phyloP scores from a whole-genome alignment of 163 green algal genomes.

The Prototheca stagnorum region DNA sequence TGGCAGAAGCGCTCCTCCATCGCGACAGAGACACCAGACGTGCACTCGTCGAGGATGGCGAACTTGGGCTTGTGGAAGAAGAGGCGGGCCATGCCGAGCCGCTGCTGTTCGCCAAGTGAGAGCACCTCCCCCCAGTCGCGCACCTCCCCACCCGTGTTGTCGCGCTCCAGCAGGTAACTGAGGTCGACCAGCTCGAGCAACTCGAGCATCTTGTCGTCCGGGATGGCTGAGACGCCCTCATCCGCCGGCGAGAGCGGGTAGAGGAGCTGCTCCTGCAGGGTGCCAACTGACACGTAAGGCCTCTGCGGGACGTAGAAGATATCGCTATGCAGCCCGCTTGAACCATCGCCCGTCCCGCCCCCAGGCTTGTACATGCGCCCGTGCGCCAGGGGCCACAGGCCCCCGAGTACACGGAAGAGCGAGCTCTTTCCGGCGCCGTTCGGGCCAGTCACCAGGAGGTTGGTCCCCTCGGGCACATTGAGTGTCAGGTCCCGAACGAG shows the following conservation, averaged over 20 bases:
- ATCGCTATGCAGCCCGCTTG: slow-evolving; percentile 32
- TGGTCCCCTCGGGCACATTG: slow-evolving; percentile 36
- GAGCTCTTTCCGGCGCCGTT: slow-evolving; percentile 62
- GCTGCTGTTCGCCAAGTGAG: slow-evolving; percentile 63
- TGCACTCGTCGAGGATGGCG: slow-evolving; percentile 76
- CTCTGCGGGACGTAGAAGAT: slow-evolving; percentile 79
- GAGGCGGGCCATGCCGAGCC: slow-evolving; percentile 60
- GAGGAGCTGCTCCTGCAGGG: slow-evolving; percentile 65
- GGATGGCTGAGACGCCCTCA: slow-evolving; percentile 11
- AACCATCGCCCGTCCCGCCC: slow-evolving; percentile 8
- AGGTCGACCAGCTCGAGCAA: slow-evolving; percentile 38
- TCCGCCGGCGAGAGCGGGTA: slow-evolving; percentile 33
- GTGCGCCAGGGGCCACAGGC: slow-evolving; percentile 54
- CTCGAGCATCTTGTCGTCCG: slow-evolving; percentile 12
- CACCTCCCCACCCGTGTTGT: slow-evolving; percentile 20
- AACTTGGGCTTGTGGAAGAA: slow-evolving; percentile 61
- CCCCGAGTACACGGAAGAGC: slow-evolving; percentile 65
- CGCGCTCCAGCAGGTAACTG: slow-evolving; percentile 28
- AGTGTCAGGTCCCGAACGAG: slow-evolving; percentile 48
- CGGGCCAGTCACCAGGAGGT: slow-evolving; percentile 56
- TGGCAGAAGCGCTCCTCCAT: slow-evolving; percentile 62
- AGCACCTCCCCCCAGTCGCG: slow-evolving; percentile 45
- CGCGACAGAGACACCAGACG: slow-evolving; percentile 51
- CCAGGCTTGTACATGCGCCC: slow-evolving; percentile 48
- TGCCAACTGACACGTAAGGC: slow-evolving; percentile 50